Evolutionary conservation across 805 yeast genomes (phyloP).

Genomic region (Myxozyma monticola): DNA sequence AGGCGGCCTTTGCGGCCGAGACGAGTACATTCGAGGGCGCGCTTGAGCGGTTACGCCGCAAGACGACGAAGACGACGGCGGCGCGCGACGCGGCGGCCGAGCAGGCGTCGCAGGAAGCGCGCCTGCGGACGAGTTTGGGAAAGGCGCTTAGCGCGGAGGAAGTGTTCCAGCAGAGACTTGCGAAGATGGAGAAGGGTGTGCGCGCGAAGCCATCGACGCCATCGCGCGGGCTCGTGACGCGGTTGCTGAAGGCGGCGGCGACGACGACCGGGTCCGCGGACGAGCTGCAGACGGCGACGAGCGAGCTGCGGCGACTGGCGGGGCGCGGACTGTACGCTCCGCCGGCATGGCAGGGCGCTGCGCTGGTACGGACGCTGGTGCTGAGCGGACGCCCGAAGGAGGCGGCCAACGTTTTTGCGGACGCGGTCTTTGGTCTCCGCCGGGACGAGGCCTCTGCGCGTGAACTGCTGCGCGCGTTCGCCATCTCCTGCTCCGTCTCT

Average conservation of each 20-base stretch:
- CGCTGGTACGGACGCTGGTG: slow-evolving; percentile 7
- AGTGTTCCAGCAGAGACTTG: no score
- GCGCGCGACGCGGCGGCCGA: background rate
- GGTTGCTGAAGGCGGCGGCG: no score
- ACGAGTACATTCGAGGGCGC: slow-evolving; percentile 1
- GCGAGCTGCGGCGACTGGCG: slow-evolving; percentile 5
- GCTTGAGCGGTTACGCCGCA: background rate
- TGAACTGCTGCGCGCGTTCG: background rate
- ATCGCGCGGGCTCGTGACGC: no score
- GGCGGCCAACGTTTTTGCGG: no score
- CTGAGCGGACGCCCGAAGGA: slow-evolving; percentile 8
- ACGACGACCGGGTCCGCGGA: no score
- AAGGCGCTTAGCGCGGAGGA: background rate
- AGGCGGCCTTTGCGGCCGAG: no score
- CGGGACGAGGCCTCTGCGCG: background rate
- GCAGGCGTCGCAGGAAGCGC: slow-evolving; percentile 4
- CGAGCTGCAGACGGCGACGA: no score
- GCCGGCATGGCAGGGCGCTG: slow-evolving; percentile 17
- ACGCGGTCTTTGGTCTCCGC: background rate
- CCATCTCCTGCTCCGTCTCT: background rate
- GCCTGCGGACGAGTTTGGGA: background rate
- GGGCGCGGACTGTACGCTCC: slow-evolving; percentile 1
- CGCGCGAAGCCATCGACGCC: no score
- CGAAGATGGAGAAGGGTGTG: no score
- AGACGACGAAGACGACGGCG: slow-evolving; percentile 1